Conservation (phyloP, 2,329 filamentous ascomycete genomes). For the Xylariaceae sp. region DNA sequence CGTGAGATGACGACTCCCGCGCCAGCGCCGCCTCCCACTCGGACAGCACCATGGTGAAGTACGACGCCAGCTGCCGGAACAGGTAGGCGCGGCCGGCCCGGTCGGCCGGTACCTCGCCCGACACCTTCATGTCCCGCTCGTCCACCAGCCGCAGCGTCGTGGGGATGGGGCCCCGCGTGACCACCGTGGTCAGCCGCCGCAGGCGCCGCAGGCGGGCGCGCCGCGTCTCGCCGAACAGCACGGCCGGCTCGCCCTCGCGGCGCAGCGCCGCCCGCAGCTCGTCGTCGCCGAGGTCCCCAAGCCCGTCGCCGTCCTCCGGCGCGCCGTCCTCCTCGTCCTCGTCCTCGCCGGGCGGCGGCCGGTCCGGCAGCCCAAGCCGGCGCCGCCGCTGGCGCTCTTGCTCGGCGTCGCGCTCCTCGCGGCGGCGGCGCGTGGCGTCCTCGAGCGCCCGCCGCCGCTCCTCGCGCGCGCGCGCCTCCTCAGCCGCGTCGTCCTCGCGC, state of each 20-base stretch:
- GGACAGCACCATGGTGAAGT: conserved; percentile 90
- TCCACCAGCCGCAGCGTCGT: conserved; percentile 74
- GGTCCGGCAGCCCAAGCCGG: conserved; percentile 71
- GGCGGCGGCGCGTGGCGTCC: conserved; percentile 63
- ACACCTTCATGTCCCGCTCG: conserved; percentile 84
- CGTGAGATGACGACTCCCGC: conserved; percentile 39
- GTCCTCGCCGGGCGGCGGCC: conserved; percentile 54
- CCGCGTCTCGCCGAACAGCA: conserved; percentile 77
- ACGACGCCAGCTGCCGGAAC: conserved; percentile 82
- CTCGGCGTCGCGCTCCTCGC: conserved; percentile 65
- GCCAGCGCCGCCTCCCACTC: conserved; percentile 80
- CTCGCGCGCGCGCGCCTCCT: conserved; percentile 61
- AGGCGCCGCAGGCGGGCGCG: conserved; percentile 62
- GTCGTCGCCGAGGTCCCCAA: conserved; percentile 62
- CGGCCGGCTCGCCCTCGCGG: conserved; percentile 62
- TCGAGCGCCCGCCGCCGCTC: conserved; percentile 77
- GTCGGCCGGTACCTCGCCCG: conserved; percentile 52
- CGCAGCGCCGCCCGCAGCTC: conserved; percentile 63
- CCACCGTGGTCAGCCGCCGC: conserved; percentile 51
- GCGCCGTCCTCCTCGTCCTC: conserved; percentile 37
- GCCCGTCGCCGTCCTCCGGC: conserved; percentile 30
- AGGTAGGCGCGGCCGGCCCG: conserved; percentile 61
- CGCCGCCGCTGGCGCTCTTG: conserved; percentile 68
- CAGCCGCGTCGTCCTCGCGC: conserved; percentile 75
- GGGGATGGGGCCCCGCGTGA: conserved; percentile 74